Evolutionary conservation across 2,329 filamentous ascomycete genomes (phyloP), one percentile per base, ranked within the genome.

Genomic region (Ophiocordyceps australis): DNA sequence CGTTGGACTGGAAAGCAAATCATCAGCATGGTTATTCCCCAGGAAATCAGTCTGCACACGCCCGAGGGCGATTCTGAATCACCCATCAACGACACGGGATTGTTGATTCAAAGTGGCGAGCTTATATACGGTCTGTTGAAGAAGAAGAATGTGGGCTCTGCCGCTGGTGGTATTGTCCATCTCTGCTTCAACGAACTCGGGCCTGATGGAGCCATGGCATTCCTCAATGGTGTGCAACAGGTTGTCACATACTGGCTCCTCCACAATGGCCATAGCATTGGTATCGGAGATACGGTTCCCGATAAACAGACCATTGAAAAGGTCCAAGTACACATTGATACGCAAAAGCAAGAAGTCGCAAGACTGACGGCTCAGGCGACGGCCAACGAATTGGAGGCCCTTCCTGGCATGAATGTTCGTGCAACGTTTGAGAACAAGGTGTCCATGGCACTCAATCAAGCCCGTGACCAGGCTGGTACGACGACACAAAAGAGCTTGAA

Each of bases 1-100:
- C 74, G 83, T 38, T 99, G 89, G 89, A 95, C 86, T 26, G 89
- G 89, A 40, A 99, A 99, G 56, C 89, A 99, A 55, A 75, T 99
- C 37, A 74, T 92, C 45, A 94, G 85, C 52, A 71, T 95, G 71
- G 72, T 89, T 30, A 77, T 98, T 35, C 86, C 89, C 11, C 62
- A 71, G 28, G 81, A 83, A 35, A 74, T 98, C 38, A 95, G 85
- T 46, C 63, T 86, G 24, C 67, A 74, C 38, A 64, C 69, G 23
- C 71, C 72, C 24, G 72, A 79, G 30, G 59, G 63, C 30, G 58
- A 58, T 7, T 58, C 66, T 52, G 67, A 54, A 47, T 63, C 50
- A 26, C 76, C 80, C 9, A 50, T 74, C 17, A 69, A 65, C 32
- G 86, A 94, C 42, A 74, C 78, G 30, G 81, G 81, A 31, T 47